These are phyloP conservation scores for Chalaropsis thielavioides DNA, from an alignment of 2,329 filamentous ascomycete species.

Conservation along the genomic window DNA sequence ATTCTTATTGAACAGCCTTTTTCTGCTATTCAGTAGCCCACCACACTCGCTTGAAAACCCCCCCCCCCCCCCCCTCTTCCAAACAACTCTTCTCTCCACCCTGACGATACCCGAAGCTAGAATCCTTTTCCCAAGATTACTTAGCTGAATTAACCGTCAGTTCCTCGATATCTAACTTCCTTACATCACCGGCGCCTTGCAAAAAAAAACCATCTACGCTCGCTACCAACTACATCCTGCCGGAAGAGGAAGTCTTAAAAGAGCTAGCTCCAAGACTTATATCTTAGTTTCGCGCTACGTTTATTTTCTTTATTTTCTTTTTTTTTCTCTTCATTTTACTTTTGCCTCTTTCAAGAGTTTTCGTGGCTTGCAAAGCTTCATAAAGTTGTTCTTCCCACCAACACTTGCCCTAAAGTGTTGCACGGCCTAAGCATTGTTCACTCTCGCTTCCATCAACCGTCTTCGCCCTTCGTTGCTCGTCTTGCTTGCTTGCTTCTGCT, in stretches of 20 bases:
- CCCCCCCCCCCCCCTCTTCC: neutral
- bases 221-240: constrained; percentile 5
- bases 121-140: neutral
- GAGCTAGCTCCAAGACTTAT: constrained; percentile 1
- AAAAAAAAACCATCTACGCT: neutral
- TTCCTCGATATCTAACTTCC: neutral
- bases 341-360: constrained; percentile 1
- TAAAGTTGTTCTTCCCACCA: neutral
- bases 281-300: constrained; percentile 1
- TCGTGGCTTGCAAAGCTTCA: neutral
- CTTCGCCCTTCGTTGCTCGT: neutral
- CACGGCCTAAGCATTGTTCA: neutral
- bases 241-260: neutral
- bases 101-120: neutral
- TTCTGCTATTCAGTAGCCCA: constrained; percentile 15
- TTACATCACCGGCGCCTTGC: neutral
- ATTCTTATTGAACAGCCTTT: constrained; percentile 13
- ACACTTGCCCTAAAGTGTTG: neutral
- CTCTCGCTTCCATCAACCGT: neutral
- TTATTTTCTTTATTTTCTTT: neutral
- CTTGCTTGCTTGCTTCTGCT: neutral
- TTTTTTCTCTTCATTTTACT: neutral
- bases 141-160: neutral
- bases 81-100: neutral
- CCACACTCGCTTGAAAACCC: constrained; percentile 16